Evolutionary conservation across 257 asterid genomes (phyloP), one percentile per base, ranked within the genome.

Genomic region (Rubia yunnanensis): DNA sequence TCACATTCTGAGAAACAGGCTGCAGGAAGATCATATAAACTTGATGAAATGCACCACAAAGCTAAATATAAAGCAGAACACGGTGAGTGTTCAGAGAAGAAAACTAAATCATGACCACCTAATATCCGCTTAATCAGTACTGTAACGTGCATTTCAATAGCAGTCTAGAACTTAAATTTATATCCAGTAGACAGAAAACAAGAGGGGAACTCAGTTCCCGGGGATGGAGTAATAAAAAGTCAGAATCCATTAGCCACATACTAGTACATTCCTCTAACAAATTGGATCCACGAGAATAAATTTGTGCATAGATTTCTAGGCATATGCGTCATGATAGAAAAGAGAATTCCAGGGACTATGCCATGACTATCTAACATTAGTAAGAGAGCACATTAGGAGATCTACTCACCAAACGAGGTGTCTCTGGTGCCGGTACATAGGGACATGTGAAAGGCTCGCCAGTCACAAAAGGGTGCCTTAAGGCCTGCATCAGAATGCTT

Each of bases 391-490:
- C 39, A 70, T 31, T 52, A 68, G 36, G 52, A 66, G 20, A 72
- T 67, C 63, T 44, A 82, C 97, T 85, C 73, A 94, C 99, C 97
- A 94, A 59, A 67, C 84, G 83, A 72, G 94, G 95, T 66, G 97
- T 87, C 85, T 94, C 97, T 58, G 89, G 91, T 72, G 86, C 84
- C 41, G 96, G 99, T 75, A 69, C 76, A 73, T 85, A 94, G 66
- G 96, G 99, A 72, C 85, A 72, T 18, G 80, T 86, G 80, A 86
- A 94, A 63, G 96, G 97, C 77, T 94, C 99, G 73, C 99, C 99
- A 2, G 99, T 94, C 80, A 90, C 86, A 79, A 94, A 94, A 73
- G 97, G 99, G 75, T 94, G 99, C 84, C 82, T 94, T 72, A 89
- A 81, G 70, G 99, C 99, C 99, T 94, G 78, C 74, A 68, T 27